Evolutionary conservation across 2,329 filamentous ascomycete genomes (phyloP).

Genomic region (Acrodontium crateriforme): DNA sequence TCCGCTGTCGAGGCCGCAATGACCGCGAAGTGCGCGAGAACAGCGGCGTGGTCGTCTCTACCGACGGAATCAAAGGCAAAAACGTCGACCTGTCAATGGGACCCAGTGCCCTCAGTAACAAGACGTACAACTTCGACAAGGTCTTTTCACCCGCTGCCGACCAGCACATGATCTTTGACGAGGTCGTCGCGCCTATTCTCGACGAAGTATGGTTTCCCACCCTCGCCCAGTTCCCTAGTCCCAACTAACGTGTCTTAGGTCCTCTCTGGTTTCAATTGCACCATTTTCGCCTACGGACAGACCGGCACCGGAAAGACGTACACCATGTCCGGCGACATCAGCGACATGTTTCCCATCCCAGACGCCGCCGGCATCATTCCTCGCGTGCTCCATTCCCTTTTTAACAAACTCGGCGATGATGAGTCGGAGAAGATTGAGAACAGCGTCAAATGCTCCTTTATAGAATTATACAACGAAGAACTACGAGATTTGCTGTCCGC

Average conservation of each 20-base stretch:
- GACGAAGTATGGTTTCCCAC: constrained; percentile 56
- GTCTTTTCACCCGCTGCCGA: constrained; percentile 93
- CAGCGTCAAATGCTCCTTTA: constrained; percentile 94
- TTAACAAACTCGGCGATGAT: constrained; percentile 67
- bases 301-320: constrained; percentile 98
- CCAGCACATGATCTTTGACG: constrained; percentile 86
- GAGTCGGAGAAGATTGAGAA: constrained; percentile 53
- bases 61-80: constrained; percentile 77
- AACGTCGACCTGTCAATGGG: constrained; percentile 82
- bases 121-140: constrained; percentile 92
- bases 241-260: constrained; percentile 47
- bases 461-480: constrained; percentile 97
- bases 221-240: not conserved
- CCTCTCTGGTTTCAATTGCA: constrained; percentile 90
- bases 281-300: constrained; percentile 96
- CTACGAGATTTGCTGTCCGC: constrained; percentile 72
- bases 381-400: constrained; percentile 73
- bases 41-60: constrained; percentile 79
- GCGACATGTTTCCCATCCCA: constrained; percentile 73
- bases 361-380: constrained; percentile 94
- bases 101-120: constrained; percentile 82
- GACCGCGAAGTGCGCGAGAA: constrained; percentile 89
- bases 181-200: constrained; percentile 83
- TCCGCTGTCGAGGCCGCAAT: constrained; percentile 82
- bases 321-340: constrained; percentile 98